phyloP scores from a whole-genome alignment of 2,329 filamentous ascomycete genomes.

The Fusarium sp. region DNA sequence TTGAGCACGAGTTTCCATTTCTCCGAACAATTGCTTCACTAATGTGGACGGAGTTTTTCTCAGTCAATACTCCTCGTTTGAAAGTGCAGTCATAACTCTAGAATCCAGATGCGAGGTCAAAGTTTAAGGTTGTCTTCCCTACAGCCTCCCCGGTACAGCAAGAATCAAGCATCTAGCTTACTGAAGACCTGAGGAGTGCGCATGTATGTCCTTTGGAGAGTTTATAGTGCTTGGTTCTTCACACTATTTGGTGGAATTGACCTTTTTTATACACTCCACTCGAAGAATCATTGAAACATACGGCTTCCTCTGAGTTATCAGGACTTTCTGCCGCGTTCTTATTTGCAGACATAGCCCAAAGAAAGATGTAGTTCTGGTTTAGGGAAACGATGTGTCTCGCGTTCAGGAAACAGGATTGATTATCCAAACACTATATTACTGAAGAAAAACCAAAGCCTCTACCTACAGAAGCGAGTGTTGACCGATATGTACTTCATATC shows the following conservation, averaged over 20 bases:
- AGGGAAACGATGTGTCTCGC: neutral
- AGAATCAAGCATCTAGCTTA: neutral
- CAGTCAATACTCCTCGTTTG: neutral
- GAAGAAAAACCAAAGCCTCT: neutral
- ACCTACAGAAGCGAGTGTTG: neutral
- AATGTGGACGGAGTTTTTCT: neutral
- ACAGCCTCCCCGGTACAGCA: neutral
- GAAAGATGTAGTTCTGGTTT: neutral
- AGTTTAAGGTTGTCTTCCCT: neutral
- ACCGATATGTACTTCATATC: neutral
- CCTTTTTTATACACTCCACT: neutral
- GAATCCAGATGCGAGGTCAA: neutral
- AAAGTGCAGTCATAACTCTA: neutral
- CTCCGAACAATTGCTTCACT: neutral
- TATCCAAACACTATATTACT: neutral
- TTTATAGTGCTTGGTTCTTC: neutral
- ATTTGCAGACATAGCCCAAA: neutral
- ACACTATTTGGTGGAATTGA: neutral
- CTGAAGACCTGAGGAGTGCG: neutral
- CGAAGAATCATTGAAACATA: neutral
- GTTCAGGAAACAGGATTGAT: neutral
- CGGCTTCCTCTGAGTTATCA: neutral
- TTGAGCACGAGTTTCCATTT: neutral
- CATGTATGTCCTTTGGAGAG: neutral
- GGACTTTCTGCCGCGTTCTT: neutral